These are phyloP conservation scores for Debaryomycetaceae sp. DNA, from an alignment of 1,139 yeast genomes.

Conservation along the genomic window DNA sequence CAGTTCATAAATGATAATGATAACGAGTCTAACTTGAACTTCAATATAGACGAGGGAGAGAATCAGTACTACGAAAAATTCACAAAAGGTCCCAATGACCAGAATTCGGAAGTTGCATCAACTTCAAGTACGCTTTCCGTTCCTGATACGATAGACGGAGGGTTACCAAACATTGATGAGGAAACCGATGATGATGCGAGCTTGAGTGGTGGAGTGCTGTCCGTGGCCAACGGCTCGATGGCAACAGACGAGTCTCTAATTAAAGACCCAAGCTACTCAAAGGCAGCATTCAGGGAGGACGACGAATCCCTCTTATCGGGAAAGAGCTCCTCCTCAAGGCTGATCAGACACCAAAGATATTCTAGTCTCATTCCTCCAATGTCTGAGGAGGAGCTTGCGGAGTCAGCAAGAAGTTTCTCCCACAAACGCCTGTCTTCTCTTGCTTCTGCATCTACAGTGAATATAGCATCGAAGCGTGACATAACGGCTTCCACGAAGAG, in stretches of 20 bases:
- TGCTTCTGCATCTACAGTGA: slow-evolving; percentile 1
- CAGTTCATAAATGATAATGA: slow-evolving; percentile 49
- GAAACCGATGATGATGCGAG: slow-evolving; percentile 26
- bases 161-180: slow-evolving; percentile 37
- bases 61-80: slow-evolving; percentile 28
- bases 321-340: slow-evolving; percentile 11
- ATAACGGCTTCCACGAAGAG: neutral
- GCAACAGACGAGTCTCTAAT: slow-evolving; percentile 25
- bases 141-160: slow-evolving; percentile 44
- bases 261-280: slow-evolving; percentile 20
- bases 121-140: slow-evolving; percentile 29
- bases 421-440: neutral
- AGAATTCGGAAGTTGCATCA: slow-evolving; percentile 23
- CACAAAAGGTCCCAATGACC: slow-evolving; percentile 27
- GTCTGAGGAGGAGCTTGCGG: neutral
- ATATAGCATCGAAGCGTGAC: neutral
- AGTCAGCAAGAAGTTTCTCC: slow-evolving; percentile 1
- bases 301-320: slow-evolving; percentile 24
- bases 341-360: slow-evolving; percentile 8
- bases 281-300: slow-evolving; percentile 32
- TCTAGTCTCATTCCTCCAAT: slow-evolving; percentile 8
- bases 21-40: slow-evolving; percentile 36
- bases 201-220: neutral
- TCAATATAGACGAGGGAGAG: slow-evolving; percentile 24
- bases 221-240: neutral